Evolutionary conservation across 163 green algal genomes (phyloP).

Genomic region (Coccomyxa subellipsoidea): DNA sequence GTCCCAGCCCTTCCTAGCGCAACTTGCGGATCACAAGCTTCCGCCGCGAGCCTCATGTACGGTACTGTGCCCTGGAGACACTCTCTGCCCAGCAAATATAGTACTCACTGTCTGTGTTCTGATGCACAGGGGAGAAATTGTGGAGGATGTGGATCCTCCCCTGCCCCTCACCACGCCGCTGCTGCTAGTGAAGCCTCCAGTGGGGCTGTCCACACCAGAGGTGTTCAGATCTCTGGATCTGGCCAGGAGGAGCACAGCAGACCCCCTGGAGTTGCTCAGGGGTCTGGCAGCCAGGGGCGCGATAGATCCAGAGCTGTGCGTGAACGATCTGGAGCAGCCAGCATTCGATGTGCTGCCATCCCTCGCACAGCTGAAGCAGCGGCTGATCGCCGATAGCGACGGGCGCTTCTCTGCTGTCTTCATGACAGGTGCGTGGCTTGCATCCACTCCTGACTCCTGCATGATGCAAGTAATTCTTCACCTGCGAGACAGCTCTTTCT

Average conservation of each 20-base stretch:
- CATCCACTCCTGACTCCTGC: not conserved
- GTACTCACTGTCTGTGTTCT: not conserved
- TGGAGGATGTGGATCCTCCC: slow-evolving; percentile 84
- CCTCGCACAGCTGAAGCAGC: slow-evolving; percentile 70
- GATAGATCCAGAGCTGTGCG: slow-evolving; percentile 42
- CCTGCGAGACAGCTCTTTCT: too few species aligned
- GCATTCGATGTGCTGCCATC: slow-evolving; percentile 86
- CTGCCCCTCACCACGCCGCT: slow-evolving; percentile 78
- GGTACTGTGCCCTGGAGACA: too few species aligned
- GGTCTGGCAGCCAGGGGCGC: slow-evolving; percentile 27
- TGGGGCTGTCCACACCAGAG: slow-evolving; percentile 76
- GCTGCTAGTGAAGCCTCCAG: slow-evolving; percentile 84
- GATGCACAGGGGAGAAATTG: slow-evolving; percentile 76
- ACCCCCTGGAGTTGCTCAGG: slow-evolving; percentile 66
- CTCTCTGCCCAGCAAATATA: too few species aligned
- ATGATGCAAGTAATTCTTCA: too few species aligned
- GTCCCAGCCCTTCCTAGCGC: too few species aligned
- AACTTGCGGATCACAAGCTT: too few species aligned
- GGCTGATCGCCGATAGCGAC: slow-evolving; percentile 40
- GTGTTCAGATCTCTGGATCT: slow-evolving; percentile 91
- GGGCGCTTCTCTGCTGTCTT: slow-evolving; percentile 80
- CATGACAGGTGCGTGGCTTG: slow-evolving; percentile 67
- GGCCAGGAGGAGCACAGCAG: slow-evolving; percentile 55
- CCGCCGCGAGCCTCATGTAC: too few species aligned
- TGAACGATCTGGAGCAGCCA: slow-evolving; percentile 93